Conservation (phyloP, 140 eudicot species). For the Stevia rebaudiana region DNA sequence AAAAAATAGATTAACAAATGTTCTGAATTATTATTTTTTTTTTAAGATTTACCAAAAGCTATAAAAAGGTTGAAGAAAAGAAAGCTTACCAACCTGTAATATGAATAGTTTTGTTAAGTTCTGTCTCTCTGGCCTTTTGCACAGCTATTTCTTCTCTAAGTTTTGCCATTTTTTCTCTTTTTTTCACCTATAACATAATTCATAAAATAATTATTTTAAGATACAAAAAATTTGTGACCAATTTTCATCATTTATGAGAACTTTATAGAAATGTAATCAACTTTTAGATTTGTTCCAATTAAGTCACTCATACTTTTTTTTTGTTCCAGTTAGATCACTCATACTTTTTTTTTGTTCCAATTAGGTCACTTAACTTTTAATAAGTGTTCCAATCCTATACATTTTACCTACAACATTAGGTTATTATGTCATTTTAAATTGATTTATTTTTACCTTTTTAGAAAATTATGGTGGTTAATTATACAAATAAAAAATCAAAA, state of each 20-base stretch:
- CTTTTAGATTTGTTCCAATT: no score
- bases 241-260: background rate
- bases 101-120: slow-evolving; percentile 86
- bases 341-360: no score
- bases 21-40: background rate
- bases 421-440: no score
- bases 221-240: background rate
- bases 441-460: no score
- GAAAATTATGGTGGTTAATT: no score
- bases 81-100: slow-evolving; percentile 63
- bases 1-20: background rate
- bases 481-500: no score
- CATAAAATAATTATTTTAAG: background rate
- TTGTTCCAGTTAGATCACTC: no score
- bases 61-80: slow-evolving; percentile 9
- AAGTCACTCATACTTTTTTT: no score
- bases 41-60: background rate
- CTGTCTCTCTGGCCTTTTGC: slow-evolving; percentile 89
- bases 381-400: no score
- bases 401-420: no score
- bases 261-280: no score
- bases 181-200: slow-evolving; percentile 47
- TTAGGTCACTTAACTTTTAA: no score
- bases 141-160: slow-evolving; percentile 93
- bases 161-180: slow-evolving; percentile 84